Evolutionary conservation across 257 asterid genomes (phyloP).

Genomic region (Misopates orontium): DNA sequence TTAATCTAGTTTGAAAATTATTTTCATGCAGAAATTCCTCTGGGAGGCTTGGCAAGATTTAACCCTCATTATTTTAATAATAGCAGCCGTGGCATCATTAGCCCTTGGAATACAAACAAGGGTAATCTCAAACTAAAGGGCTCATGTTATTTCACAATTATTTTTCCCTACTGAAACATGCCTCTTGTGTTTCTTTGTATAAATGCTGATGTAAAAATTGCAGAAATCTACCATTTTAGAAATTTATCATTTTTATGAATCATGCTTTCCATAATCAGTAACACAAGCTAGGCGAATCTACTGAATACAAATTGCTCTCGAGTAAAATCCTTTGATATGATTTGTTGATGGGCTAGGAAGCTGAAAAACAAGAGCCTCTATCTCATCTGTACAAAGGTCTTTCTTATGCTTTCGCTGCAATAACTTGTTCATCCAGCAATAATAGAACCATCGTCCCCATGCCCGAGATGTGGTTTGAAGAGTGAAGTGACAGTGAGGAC

Average conservation of each 20-base stretch:
- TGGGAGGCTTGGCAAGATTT: slow-evolving; percentile 99
- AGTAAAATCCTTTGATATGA: background rate
- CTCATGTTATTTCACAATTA: slow-evolving; percentile 8
- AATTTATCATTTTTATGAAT: background rate
- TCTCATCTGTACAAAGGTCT: background rate
- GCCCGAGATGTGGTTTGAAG: background rate
- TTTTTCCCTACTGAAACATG: background rate
- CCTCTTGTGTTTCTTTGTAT: slow-evolving; percentile 2
- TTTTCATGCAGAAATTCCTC: slow-evolving; percentile 61
- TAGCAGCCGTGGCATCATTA: slow-evolving; percentile 84
- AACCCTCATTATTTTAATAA: slow-evolving; percentile 81
- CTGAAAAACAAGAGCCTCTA: slow-evolving; percentile 6
- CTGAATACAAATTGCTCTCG: background rate
- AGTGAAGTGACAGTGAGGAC: background rate
- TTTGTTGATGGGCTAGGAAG: background rate
- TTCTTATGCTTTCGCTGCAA: slow-evolving; percentile 2
- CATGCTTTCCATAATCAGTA: background rate
- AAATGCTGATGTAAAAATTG: background rate
- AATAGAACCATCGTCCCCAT: background rate
- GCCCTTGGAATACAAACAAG: slow-evolving; percentile 86
- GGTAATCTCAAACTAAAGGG: slow-evolving; percentile 40
- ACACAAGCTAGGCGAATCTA: background rate
- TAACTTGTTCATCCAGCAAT: background rate
- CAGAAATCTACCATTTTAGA: background rate
- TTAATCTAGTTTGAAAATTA: slow-evolving; percentile 13